These are phyloP conservation scores for Eutrema salsugineum DNA, from an alignment of 441 rosid species.

Conservation along the genomic window DNA sequence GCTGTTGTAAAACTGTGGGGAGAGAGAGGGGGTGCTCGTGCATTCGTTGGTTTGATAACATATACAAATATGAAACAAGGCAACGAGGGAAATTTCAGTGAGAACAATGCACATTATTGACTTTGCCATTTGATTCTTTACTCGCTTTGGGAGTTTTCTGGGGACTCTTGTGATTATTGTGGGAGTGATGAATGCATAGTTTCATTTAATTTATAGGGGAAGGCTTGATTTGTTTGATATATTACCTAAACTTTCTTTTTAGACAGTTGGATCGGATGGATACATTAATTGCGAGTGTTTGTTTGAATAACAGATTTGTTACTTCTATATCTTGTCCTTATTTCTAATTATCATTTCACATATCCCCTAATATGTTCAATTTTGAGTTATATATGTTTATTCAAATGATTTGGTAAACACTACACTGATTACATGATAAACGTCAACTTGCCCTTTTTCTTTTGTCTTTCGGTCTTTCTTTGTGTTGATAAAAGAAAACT, in stretches of 20 bases:
- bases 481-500: neutral
- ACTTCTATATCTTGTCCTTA: neutral
- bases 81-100: constrained; percentile 16
- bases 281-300: neutral
- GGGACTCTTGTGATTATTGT: neutral
- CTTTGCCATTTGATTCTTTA: constrained; percentile 14
- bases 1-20: constrained; percentile 69
- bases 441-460: neutral
- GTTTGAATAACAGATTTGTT: neutral
- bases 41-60: constrained; percentile 14
- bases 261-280: neutral
- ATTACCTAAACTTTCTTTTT: constrained; percentile 4
- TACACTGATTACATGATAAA: neutral
- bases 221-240: neutral
- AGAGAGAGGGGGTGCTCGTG: constrained; percentile 37
- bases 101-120: constrained; percentile 5
- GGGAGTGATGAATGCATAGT: neutral
- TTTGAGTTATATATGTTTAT: neutral
- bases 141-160: neutral
- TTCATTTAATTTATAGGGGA: constrained; percentile 10
- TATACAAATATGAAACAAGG: constrained; percentile 38
- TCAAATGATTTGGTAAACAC: neutral
- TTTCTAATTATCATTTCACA: neutral
- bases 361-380: neutral
- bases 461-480: neutral